These are phyloP conservation scores for Xylariomycetidae sp. DNA, from an alignment of 2,329 filamentous ascomycete species.

Conservation along the genomic window DNA sequence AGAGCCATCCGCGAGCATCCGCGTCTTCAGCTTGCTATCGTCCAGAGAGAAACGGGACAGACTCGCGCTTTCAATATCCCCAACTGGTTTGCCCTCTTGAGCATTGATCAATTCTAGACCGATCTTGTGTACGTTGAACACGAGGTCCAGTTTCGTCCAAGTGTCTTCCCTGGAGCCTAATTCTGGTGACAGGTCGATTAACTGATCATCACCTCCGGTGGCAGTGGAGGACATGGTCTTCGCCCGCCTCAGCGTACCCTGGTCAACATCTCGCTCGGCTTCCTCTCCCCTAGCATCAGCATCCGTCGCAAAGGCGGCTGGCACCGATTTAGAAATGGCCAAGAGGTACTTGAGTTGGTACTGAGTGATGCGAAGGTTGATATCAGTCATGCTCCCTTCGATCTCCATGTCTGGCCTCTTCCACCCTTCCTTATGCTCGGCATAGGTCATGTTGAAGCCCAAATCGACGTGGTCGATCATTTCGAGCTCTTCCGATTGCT, in stretches of 20 bases:
- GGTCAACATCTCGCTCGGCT: conserved; percentile 68
- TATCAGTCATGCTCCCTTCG: conserved; percentile 85
- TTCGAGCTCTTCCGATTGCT: conserved; percentile 77
- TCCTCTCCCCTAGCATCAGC: conserved; percentile 67
- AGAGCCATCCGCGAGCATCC: conserved; percentile 88
- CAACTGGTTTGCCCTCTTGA: conserved; percentile 71
- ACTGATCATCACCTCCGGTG: conserved; percentile 32
- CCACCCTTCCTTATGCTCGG: conserved; percentile 73
- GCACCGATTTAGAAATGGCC: conserved; percentile 82
- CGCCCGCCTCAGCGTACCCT: conserved; percentile 45
- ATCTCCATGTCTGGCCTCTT: conserved; percentile 89
- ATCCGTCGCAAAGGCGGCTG: conserved; percentile 78
- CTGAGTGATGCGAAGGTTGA: conserved; percentile 85
- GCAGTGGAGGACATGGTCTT: conserved; percentile 38
- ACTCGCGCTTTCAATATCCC: conserved; percentile 71
- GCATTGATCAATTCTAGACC: conserved; percentile 83
- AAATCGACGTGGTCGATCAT: conserved; percentile 97
- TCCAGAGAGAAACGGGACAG: conserved; percentile 93
- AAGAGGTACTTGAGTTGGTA: conserved; percentile 86
- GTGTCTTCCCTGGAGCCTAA: conserved; percentile 62
- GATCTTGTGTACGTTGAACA: conserved; percentile 84
- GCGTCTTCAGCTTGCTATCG: conserved; percentile 83
- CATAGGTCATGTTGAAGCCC: conserved; percentile 85
- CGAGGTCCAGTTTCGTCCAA: conserved; percentile 91
- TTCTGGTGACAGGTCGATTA: conserved; percentile 63